phyloP scores from a whole-genome alignment of 441 rosid species.

The Gossypium lobatum region DNA sequence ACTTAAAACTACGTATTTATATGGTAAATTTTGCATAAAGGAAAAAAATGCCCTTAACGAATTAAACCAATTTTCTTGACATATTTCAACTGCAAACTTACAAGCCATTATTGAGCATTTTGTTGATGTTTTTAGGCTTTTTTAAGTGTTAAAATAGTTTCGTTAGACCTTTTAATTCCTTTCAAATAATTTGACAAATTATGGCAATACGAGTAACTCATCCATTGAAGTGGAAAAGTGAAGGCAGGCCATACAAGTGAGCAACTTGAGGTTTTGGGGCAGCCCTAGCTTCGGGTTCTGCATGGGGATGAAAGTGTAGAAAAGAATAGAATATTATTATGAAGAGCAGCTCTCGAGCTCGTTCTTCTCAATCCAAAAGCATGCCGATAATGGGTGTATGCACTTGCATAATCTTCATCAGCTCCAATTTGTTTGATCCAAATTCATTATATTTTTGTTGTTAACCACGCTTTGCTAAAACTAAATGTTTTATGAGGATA shows the following conservation, averaged over 20 bases:
- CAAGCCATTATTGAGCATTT: no score
- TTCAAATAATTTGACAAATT: slow-evolving; percentile 41
- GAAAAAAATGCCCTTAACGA: no score
- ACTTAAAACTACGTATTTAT: no score
- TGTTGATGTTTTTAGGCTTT: no score
- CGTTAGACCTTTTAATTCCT: no score
- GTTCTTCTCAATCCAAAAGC: slow-evolving; percentile 9
- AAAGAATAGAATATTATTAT: slow-evolving; percentile 8
- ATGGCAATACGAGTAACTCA: slow-evolving; percentile 91
- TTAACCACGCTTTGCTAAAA: neutral
- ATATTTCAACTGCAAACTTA: no score
- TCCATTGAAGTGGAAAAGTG: slow-evolving; percentile 87
- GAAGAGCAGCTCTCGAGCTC: slow-evolving; percentile 7
- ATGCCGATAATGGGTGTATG: slow-evolving; percentile 10
- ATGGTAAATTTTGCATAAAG: no score
- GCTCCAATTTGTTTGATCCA: neutral
- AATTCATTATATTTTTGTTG: neutral
- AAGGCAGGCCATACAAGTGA: slow-evolving; percentile 60
- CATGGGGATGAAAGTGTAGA: slow-evolving; percentile 56
- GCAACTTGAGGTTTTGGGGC: slow-evolving; percentile 93
- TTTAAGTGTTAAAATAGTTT: no score
- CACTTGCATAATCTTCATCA: slow-evolving; percentile 13
- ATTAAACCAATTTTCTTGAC: no score
- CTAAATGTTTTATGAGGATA: neutral
- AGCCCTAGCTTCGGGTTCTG: slow-evolving; percentile 92